phyloP scores from a whole-genome alignment of 2,329 filamentous ascomycete genomes.

The Cercospora sp. region DNA sequence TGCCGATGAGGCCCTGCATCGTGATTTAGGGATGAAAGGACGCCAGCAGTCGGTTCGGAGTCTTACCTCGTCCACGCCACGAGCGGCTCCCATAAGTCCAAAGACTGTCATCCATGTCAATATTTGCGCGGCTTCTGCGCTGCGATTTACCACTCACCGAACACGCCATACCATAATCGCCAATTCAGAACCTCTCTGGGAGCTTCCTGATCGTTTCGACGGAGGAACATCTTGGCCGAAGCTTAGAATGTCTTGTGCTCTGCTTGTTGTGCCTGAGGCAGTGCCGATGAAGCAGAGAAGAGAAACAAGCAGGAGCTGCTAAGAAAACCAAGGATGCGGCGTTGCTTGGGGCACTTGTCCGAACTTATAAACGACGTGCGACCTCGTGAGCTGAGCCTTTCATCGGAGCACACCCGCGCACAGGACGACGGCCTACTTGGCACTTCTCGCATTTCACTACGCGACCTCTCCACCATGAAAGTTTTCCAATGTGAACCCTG shows the following conservation, averaged over 20 bases:
- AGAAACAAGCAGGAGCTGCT: constrained; percentile 9
- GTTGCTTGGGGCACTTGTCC: constrained; percentile 8
- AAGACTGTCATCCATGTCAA: constrained; percentile 30
- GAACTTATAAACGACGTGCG: neutral
- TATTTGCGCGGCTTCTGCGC: neutral
- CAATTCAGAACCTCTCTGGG: constrained; percentile 73
- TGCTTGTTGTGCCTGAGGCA: neutral
- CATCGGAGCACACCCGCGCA: neutral
- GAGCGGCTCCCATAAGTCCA: constrained; percentile 68
- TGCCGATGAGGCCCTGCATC: constrained; percentile 62
- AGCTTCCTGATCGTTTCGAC: constrained; percentile 51
- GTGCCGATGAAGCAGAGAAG: neutral
- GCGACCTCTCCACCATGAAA: neutral
- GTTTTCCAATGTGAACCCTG: neutral
- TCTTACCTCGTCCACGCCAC: constrained; percentile 67
- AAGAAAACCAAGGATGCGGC: constrained; percentile 10
- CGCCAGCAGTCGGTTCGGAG: neutral
- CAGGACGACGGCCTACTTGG: neutral
- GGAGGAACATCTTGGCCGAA: constrained; percentile 32
- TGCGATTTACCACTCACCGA: constrained; percentile 40
- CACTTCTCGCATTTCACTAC: neutral
- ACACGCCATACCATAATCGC: constrained; percentile 73
- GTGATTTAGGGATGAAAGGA: neutral
- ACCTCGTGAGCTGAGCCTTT: neutral
- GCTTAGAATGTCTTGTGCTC: constrained; percentile 11